These are phyloP conservation scores for Speleostelium caveatum DNA, from an alignment of 78 protist genomes.

Conservation along the genomic window DNA sequence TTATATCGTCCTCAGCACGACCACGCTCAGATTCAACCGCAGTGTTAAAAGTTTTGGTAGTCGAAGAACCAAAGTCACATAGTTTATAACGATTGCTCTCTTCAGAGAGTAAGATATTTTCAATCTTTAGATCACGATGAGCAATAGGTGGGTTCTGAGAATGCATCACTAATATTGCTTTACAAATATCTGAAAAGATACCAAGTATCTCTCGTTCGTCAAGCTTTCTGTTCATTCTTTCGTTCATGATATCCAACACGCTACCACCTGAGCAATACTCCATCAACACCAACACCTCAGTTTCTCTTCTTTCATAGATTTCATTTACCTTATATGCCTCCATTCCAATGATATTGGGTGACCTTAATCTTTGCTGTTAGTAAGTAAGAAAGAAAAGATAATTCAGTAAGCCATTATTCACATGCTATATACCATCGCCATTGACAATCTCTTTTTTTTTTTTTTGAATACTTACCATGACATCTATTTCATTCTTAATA, in stretches of 20 bases:
- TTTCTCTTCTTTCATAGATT: conserved; percentile 46
- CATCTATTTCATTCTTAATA: conserved; percentile 50
- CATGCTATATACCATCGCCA: not conserved
- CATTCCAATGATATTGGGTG: conserved; percentile 55
- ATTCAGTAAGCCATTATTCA: not conserved
- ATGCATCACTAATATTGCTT: conserved; percentile 74
- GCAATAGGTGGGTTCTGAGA: conserved; percentile 78
- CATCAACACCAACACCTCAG: conserved; percentile 69
- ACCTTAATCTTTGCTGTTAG: conserved; percentile 30
- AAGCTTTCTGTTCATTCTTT: conserved; percentile 26
- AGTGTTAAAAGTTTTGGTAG: conserved; percentile 31
- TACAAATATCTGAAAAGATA: conserved; percentile 56
- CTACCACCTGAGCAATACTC: conserved; percentile 82
- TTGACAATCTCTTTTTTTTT: not conserved
- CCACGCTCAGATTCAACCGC: conserved; percentile 15
- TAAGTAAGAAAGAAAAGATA: not conserved
- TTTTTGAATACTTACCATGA: conserved; percentile 32
- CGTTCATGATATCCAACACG: conserved; percentile 79
- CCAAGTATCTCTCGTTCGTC: conserved; percentile 62
- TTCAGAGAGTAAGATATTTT: conserved; percentile 51
- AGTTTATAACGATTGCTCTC: conserved; percentile 55
- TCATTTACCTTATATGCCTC: conserved; percentile 38
- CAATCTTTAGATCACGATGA: conserved; percentile 85
- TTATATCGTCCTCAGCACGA: conserved; percentile 77
- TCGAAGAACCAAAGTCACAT: conserved; percentile 85